Evolutionary conservation across 2,329 filamentous ascomycete genomes (phyloP).

Genomic region (Ophiostoma montium): DNA sequence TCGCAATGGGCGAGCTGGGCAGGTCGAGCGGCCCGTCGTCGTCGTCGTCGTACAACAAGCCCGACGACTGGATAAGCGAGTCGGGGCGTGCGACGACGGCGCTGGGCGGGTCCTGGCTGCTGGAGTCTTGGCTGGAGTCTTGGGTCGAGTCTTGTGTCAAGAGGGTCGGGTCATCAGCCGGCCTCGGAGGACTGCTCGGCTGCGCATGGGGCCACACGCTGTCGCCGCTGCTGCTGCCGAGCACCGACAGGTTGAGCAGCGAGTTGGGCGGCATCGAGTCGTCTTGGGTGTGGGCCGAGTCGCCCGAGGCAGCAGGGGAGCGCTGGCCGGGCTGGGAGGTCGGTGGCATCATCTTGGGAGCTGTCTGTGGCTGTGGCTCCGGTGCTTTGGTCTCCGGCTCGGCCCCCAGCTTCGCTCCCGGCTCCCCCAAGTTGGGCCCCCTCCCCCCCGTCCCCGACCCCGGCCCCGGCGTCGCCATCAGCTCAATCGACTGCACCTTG

Average conservation of each 20-base stretch:
- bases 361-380: too few relatives aligned
- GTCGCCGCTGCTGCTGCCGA: background rate
- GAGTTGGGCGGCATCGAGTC: background rate
- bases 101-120: background rate
- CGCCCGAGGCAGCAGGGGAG: too few relatives aligned
- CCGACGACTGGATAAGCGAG: conserved; percentile 4
- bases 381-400: too few relatives aligned
- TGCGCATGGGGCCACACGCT: conserved; percentile 9
- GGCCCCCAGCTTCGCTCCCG: too few relatives aligned
- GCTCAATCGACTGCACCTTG: conserved; percentile 3
- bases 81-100: background rate
- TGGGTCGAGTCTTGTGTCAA: background rate
- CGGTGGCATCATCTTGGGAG: background rate
- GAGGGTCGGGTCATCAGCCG: background rate
- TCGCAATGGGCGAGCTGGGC: conserved; percentile 3
- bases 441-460: too few relatives aligned
- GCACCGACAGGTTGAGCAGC: background rate
- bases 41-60: background rate
- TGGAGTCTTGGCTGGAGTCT: background rate
- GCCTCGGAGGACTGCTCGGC: background rate
- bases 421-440: too few relatives aligned
- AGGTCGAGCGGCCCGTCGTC: background rate
- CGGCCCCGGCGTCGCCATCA: too few relatives aligned
- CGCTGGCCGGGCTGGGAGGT: background rate
- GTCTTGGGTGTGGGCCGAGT: background rate